A percentile compares a stretch with the other conserved stretches of the same genome.
Evolutionary conservation across 2,329 filamentous ascomycete genomes (phyloP).

Genomic region (Cryphonectria nitschkei): DNA sequence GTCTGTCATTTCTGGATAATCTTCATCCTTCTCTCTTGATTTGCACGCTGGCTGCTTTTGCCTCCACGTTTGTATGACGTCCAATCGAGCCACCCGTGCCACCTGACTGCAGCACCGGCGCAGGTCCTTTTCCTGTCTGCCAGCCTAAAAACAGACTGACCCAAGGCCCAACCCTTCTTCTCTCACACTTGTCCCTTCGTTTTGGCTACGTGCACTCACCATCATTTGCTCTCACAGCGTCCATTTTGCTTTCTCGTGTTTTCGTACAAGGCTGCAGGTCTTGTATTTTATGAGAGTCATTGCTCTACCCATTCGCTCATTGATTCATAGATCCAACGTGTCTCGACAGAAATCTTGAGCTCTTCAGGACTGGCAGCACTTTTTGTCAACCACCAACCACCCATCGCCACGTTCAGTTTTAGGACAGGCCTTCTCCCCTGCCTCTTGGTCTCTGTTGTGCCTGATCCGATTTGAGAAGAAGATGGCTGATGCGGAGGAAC

Average conservation of each 20-base stretch:
- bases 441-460: background rate
- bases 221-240: slow-evolving; percentile 6
- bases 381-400: background rate
- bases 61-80: background rate
- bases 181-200: background rate
- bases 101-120: slow-evolving; percentile 6
- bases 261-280: background rate
- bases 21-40: background rate
- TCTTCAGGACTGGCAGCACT: background rate
- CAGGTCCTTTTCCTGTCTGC: background rate
- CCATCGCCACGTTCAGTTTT: background rate
- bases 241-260: background rate
- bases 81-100: background rate
- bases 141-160: background rate
- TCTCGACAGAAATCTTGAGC: background rate
- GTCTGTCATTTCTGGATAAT: background rate
- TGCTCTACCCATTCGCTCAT: background rate
- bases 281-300: background rate
- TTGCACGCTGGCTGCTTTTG: background rate
- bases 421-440: background rate
- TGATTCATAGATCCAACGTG: background rate
- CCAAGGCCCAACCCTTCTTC: background rate
- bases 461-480: background rate
- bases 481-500: slow-evolving; percentile 67
- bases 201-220: background rate